These are phyloP conservation scores for Alternaria tenuissima DNA, from an alignment of 2,329 filamentous ascomycete species.

Conservation along the genomic window DNA sequence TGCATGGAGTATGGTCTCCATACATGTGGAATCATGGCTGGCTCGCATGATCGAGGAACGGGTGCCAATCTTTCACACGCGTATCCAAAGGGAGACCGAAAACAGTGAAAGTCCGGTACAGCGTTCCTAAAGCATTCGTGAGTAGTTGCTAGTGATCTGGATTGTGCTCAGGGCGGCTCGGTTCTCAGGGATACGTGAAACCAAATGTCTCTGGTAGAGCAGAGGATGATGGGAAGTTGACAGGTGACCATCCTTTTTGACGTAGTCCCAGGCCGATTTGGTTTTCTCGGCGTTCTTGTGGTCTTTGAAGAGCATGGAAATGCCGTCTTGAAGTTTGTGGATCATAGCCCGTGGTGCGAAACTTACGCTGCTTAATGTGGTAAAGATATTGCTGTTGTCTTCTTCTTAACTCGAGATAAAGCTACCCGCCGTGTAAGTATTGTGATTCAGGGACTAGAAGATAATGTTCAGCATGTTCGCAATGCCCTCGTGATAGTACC, in stretches of 20 bases:
- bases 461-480: not conserved
- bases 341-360: not conserved
- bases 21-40: not conserved
- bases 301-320: not conserved
- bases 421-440: not conserved
- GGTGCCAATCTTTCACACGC: not conserved
- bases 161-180: not conserved
- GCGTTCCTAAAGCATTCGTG: not conserved
- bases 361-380: not conserved
- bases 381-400: not conserved
- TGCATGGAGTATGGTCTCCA: not conserved
- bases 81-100: not conserved
- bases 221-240: not conserved
- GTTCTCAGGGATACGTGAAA: not conserved
- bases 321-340: not conserved
- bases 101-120: not conserved
- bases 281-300: not conserved
- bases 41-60: slow-evolving; percentile 12
- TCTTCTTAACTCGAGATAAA: accelerated
- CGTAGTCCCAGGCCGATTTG: not conserved
- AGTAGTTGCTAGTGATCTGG: not conserved
- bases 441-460: not conserved
- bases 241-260: slow-evolving; percentile 12
- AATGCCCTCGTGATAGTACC: not conserved
- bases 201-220: not conserved